A percentile compares a stretch with the other conserved stretches of the same genome.
Evolutionary conservation across 2,329 filamentous ascomycete species (phyloP).

Genomic region (Pseudogymnoascus sp.): DNA sequence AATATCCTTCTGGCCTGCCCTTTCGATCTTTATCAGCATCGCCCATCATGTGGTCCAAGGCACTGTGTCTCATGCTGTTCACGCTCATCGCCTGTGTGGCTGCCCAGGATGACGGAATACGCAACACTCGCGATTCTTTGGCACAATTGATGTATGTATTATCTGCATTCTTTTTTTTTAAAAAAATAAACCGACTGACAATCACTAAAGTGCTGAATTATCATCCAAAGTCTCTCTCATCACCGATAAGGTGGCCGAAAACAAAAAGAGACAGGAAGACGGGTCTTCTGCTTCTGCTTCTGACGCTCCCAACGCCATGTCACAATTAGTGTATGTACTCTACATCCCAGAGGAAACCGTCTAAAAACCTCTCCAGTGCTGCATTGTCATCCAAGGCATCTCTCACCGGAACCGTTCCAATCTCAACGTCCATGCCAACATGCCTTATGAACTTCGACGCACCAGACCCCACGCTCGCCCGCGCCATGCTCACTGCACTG

Average conservation of each 20-base stretch:
- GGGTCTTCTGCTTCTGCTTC: background rate
- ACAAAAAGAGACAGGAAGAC: background rate
- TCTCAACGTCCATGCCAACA: background rate
- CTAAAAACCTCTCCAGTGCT: background rate
- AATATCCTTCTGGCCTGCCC: background rate
- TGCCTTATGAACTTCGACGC: background rate
- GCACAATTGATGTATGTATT: background rate
- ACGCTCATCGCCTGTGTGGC: background rate
- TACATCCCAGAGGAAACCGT: background rate
- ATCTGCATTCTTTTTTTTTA: background rate
- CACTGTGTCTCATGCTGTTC: background rate
- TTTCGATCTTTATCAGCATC: conserved; percentile 4
- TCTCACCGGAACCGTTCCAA: background rate
- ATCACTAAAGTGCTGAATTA: background rate
- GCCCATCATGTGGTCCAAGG: conserved; percentile 5
- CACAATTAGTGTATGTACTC: background rate
- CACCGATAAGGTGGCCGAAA: background rate
- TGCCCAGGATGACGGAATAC: background rate
- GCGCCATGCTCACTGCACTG: background rate
- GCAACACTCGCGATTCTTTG: background rate
- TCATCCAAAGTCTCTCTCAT: background rate
- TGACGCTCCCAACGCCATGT: background rate
- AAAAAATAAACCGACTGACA: background rate
- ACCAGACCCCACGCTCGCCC: background rate
- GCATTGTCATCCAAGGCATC: background rate